A percentile compares a stretch with the other conserved stretches of the same genome.
Evolutionary conservation across 192 early-diverging fungal genomes (phyloP).

Genomic region (Coemansia sp.): DNA sequence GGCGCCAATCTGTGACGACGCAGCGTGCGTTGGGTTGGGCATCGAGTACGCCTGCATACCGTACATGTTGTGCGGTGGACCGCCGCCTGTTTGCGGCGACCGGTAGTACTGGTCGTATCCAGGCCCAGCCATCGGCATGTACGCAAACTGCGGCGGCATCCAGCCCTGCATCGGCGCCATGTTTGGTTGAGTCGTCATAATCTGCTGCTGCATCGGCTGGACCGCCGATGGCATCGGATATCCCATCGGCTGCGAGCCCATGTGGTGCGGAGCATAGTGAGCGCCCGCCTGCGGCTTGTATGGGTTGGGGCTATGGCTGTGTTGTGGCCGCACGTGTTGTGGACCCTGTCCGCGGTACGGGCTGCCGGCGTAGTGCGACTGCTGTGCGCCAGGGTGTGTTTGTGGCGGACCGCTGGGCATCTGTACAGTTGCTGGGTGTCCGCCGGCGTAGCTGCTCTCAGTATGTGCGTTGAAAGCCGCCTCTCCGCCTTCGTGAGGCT

Average conservation of each 20-base stretch:
- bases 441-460: conserved; percentile 18
- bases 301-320: conserved; percentile 32
- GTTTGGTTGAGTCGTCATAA: conserved; percentile 49
- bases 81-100: conserved; percentile 28
- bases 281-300: conserved; percentile 49
- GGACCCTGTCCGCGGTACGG: conserved; percentile 44
- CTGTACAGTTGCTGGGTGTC: conserved; percentile 14
- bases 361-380: conserved; percentile 31
- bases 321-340: conserved; percentile 44
- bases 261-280: conserved; percentile 42
- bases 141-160: conserved; percentile 49
- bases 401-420: conserved; percentile 23
- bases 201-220: conserved; percentile 46
- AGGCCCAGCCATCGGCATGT: conserved; percentile 41
- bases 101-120: conserved; percentile 51
- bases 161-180: conserved; percentile 53
- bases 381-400: conserved; percentile 19
- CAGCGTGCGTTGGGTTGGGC: conserved; percentile 33
- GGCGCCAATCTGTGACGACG: conserved; percentile 33
- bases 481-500: conserved; percentile 29
- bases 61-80: conserved; percentile 44
- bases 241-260: conserved; percentile 48
- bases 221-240: conserved; percentile 41
- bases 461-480: conserved; percentile 2
- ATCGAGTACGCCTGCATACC: conserved; percentile 41